phyloP scores from a whole-genome alignment of 768 basidiomycete genomes.

The Tylopilus intermedius region DNA sequence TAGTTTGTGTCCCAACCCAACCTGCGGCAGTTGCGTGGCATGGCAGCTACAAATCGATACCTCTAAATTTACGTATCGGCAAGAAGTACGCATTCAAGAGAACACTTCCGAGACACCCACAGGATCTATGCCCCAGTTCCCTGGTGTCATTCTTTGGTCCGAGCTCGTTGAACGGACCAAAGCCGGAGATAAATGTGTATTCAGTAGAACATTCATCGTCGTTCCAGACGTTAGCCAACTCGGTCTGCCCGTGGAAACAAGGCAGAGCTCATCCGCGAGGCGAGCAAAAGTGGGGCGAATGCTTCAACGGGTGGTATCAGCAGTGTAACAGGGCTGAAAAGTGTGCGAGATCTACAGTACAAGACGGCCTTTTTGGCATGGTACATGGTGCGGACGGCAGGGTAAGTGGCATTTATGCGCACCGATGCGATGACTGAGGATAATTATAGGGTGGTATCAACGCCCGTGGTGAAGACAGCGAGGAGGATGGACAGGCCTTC shows the following conservation, averaged over 20 bases:
- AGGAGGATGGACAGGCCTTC: constrained; percentile 78
- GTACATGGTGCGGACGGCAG: constrained; percentile 86
- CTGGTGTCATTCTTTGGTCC: constrained; percentile 91
- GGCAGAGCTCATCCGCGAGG: constrained; percentile 85
- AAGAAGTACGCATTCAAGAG: constrained; percentile 98
- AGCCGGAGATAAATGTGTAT: constrained; percentile 97
- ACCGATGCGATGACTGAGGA: background rate
- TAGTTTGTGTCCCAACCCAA: constrained; percentile 87
- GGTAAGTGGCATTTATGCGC: constrained; percentile 44
- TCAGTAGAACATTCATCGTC: constrained; percentile 96
- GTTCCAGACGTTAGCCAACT: constrained; percentile 97
- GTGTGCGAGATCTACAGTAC: constrained; percentile 91
- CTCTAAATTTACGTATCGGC: constrained; percentile 98
- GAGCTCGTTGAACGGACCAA: constrained; percentile 99
- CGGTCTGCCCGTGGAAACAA: constrained; percentile 88
- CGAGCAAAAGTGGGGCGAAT: constrained; percentile 58
- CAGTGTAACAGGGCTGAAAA: constrained; percentile 88
- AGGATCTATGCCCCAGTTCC: constrained; percentile 94
- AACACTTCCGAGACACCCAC: constrained; percentile 98
- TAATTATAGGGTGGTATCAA: constrained; percentile 68
- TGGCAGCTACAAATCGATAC: constrained; percentile 97
- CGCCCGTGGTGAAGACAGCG: constrained; percentile 80
- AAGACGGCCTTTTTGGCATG: constrained; percentile 98
- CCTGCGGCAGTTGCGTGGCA: constrained; percentile 81
- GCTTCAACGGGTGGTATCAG: constrained; percentile 59